Percentiles rank a stretch among this genome's conserved stretches.
phyloP scores from a whole-genome alignment of 768 basidiomycete species.

The Russula dissimulans region DNA sequence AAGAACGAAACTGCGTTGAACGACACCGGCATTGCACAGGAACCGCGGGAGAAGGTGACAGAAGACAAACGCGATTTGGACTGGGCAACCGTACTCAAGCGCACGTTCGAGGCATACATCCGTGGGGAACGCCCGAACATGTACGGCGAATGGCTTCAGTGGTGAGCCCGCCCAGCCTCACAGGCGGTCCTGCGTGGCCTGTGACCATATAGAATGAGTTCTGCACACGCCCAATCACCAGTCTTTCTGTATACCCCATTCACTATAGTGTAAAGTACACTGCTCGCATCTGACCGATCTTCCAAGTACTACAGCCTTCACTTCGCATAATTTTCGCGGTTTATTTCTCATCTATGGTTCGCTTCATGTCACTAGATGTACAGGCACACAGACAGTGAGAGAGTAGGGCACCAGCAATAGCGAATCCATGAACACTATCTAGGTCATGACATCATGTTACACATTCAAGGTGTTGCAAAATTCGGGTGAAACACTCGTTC shows the following conservation, averaged over 20 bases:
- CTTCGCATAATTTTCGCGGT: conserved; percentile 9
- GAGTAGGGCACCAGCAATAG: not conserved
- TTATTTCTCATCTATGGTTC: conserved; percentile 14
- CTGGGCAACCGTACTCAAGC: conserved; percentile 92
- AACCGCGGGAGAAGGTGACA: conserved; percentile 34
- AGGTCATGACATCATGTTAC: not conserved
- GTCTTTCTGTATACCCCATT: conserved; percentile 11
- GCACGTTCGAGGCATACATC: conserved; percentile 89
- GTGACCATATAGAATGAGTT: conserved; percentile 4
- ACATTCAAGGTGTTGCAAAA: not conserved
- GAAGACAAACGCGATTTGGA: conserved; percentile 75
- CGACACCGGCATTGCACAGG: conserved; percentile 20
- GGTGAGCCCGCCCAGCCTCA: conserved; percentile 24
- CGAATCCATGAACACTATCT: not conserved
- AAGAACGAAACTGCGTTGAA: conserved; percentile 22
- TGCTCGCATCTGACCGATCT: conserved; percentile 18
- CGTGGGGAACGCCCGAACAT: conserved; percentile 89
- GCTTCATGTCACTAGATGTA: conserved; percentile 1
- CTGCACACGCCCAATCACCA: not conserved
- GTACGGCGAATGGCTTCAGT: conserved; percentile 76
- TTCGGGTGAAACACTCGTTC: not conserved
- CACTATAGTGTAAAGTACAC: conserved; percentile 17
- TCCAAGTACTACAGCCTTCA: conserved; percentile 11
- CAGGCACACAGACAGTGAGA: not conserved
- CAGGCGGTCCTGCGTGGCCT: not conserved